Evolutionary conservation across 768 basidiomycete genomes (phyloP), one percentile per base, ranked within the genome.

Genomic region (Lactifluus piperatus): DNA sequence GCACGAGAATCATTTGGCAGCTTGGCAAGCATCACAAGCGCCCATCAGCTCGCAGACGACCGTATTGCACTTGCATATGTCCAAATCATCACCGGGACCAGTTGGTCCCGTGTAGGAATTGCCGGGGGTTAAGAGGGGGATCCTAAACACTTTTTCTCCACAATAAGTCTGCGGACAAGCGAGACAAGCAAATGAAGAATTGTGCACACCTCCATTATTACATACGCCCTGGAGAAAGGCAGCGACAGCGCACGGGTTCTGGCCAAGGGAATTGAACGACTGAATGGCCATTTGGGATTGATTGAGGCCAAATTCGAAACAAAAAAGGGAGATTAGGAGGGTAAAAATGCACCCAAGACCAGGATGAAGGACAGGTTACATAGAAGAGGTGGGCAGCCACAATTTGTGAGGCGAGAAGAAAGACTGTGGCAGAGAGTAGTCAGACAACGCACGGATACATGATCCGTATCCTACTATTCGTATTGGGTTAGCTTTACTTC

Each of bases 11-110:
- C 50, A 66, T 5, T 30, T 5, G 24, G 45, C 34, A 8, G 49
- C 63, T 32, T 72, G 70, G 54, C 73, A 74, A n/a, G 65, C 67
- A 20, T 60, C 68, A 60, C 73, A 74, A 22, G 72, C 73, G 44
- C 71, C 68, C 32, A 71, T 64, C 8, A 74, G 65, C 10, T 69
- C 69, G 58, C 72, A 74, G 13, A 72, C 66, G n/a, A 69, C 69
- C 13, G 65, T 65, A 24, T 69, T 71, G 60, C 73, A 74, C 37
- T 68, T 60, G 62, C 73, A 72, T 14, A 22, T 6, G 50, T 73
- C 68, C 56, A 57, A 18, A 32, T 69, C 37, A 49, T 54, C 44
- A 26, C n/a, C 51, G 58, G 68, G 71, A 68, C 54, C 60, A 1
- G 36, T 47, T 6, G 60, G 55, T 3, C 60, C 60, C 24, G 37